These are phyloP conservation scores for Dioszegia aurantiaca DNA, from an alignment of 768 basidiomycete genomes.

Conservation along the genomic window DNA sequence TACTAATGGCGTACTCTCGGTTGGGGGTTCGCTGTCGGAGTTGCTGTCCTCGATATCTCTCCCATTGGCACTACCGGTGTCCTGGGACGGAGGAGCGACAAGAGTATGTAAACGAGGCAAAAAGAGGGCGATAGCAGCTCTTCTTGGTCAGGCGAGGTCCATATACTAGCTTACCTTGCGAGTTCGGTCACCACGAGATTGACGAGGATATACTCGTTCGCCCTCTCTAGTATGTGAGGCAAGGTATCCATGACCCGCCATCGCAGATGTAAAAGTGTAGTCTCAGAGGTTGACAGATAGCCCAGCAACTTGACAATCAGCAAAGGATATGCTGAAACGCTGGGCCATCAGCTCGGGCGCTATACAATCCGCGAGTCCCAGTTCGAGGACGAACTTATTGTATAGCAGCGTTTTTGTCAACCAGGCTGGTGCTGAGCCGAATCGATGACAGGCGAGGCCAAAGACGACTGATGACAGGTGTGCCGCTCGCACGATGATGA, in stretches of 20 bases:
- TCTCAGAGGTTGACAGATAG: conserved; percentile 16
- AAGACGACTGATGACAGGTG: conserved; percentile 37
- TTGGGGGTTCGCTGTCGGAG: conserved; percentile 26
- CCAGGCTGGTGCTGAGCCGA: conserved; percentile 33
- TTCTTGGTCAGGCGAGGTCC: neutral
- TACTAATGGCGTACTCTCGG: conserved; percentile 45
- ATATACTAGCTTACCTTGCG: conserved; percentile 32
- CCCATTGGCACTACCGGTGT: neutral
- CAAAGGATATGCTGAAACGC: conserved; percentile 42
- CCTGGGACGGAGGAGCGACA: neutral
- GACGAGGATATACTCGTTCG: conserved; percentile 38
- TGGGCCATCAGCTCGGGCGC: conserved; percentile 11
- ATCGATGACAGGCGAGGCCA: conserved; percentile 23
- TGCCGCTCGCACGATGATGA: conserved; percentile 35
- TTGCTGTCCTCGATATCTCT: neutral
- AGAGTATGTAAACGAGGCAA: neutral
- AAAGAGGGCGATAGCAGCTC: conserved; percentile 1
- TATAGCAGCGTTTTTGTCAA: conserved; percentile 31
- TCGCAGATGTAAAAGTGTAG: conserved; percentile 33
- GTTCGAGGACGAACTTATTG: conserved; percentile 42
- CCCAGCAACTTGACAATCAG: conserved; percentile 34
- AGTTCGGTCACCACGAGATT: conserved; percentile 40
- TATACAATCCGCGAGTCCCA: neutral
- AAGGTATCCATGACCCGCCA: conserved; percentile 42
- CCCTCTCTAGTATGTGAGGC: conserved; percentile 25